Evolutionary conservation across 2,329 filamentous ascomycete genomes (phyloP).

Genomic region (Colletotrichum lindemuthianum): DNA sequence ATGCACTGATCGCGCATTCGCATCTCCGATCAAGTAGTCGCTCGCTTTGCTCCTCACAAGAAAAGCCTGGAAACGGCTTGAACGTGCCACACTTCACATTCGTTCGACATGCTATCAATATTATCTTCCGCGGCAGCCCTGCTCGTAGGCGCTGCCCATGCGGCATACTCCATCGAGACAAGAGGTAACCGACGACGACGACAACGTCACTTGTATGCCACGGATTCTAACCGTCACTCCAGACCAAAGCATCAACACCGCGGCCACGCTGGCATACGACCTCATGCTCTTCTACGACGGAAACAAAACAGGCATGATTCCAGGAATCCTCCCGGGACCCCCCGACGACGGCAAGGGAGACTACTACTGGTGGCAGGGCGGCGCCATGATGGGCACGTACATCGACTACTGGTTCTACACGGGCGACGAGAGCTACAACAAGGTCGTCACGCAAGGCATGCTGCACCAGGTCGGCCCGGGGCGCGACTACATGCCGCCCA

Average conservation of each 20-base stretch:
- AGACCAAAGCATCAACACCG: slow-evolving; percentile 52
- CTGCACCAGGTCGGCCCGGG: slow-evolving; percentile 63
- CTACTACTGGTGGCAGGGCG: slow-evolving; percentile 76
- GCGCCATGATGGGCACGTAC: slow-evolving; percentile 69
- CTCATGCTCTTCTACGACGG: slow-evolving; percentile 58
- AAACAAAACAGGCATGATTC: slow-evolving; percentile 54
- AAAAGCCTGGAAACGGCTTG: slow-evolving; percentile 3
- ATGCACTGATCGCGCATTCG: slow-evolving; percentile 1
- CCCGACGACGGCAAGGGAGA: slow-evolving; percentile 47
- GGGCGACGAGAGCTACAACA: slow-evolving; percentile 67
- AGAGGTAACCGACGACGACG: slow-evolving; percentile 12
- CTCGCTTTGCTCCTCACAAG: slow-evolving; percentile 2
- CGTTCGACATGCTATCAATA: slow-evolving; percentile 14
- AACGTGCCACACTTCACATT: neutral
- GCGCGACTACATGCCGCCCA: slow-evolving; percentile 65
- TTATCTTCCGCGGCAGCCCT: slow-evolving; percentile 19
- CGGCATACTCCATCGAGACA: slow-evolving; percentile 30
- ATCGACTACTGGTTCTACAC: slow-evolving; percentile 74
- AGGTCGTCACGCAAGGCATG: slow-evolving; percentile 60
- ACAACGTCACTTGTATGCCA: neutral
- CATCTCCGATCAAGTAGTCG: neutral
- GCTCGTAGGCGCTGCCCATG: slow-evolving; percentile 8
- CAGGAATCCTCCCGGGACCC: slow-evolving; percentile 60
- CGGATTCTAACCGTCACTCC: neutral
- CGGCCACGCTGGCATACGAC: slow-evolving; percentile 54